Base-by-base conservation (phyloP, 2,329 filamentous ascomycete genomes). In the Hymenoscyphus salicellus region DNA sequence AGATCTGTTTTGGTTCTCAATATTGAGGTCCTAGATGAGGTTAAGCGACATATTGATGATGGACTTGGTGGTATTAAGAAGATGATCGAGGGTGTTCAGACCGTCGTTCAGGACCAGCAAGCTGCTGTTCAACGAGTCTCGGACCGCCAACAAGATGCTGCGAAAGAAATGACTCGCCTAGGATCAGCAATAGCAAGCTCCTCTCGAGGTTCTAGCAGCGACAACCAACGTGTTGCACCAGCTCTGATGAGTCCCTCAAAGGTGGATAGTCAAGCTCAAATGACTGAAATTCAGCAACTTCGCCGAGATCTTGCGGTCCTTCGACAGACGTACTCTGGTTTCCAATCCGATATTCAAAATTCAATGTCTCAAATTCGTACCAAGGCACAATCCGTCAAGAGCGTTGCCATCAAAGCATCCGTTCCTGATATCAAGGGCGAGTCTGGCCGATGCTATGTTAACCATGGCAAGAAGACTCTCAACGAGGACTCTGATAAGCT, bases 41-140 rank as follows among this genome's bases (percentile, higher is more conserved):
- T 99, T 43, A 98, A 98, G 79, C 88, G 89, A 58, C 95, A 98
- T 74, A 93, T 99, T 69, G 95, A 99, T 69, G 94, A 99, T 69
- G 92, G 93, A 52, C 83, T 99, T 60, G 89, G 89, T 10, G 87
- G 89, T 6, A 81, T 99, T 59, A 91, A 89, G 69, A 86, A 87
- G 63, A 84, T 97, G 33, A 88, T 99, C n/a, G 90, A 96, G 71
- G 89, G 91, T 63, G 87, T 99, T 65, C 92, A 90, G 76, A 89
- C 90, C 61, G 89, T 91, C 55, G 84, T 99, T 10, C 89, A 93
- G 64, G 90, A 93, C 56, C 95, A 98, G 73, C 87, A 91, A 58
- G 84, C 86, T 2, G 88, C 92, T 6, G 86, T 99, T 61, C 91
- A 96, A 74, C 85, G 89, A 60, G 92, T 99, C 46, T 95, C 93